Evolutionary conservation across 192 early-diverging fungal genomes (phyloP).

Genomic region (Coemansia sp.): DNA sequence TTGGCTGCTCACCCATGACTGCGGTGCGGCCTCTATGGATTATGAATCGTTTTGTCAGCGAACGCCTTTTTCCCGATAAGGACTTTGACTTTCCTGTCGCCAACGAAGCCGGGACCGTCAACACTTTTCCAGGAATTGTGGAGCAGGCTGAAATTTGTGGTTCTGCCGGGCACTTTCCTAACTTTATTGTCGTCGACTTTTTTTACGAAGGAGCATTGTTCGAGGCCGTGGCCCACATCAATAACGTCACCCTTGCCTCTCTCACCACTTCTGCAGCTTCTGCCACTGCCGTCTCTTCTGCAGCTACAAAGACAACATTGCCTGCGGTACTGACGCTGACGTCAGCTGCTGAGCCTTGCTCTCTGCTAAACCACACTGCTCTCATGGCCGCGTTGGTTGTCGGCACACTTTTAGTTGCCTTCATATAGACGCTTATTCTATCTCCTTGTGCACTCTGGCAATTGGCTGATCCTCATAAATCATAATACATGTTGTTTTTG

Average conservation of each 20-base stretch:
- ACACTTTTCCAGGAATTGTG: constrained; percentile 49
- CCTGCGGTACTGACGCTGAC: too few relatives aligned
- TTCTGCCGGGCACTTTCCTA: constrained; percentile 49
- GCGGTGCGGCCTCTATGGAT: constrained; percentile 55
- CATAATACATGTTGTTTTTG: too few relatives aligned
- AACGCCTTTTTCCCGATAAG: constrained; percentile 28
- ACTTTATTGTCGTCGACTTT: constrained; percentile 71
- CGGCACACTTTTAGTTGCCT: too few relatives aligned
- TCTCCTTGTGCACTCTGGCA: too few relatives aligned
- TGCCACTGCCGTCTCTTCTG: constrained; percentile 5
- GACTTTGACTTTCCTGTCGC: constrained; percentile 54
- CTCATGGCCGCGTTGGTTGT: too few relatives aligned
- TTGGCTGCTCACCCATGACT: constrained; percentile 48
- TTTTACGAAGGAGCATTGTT: constrained; percentile 60
- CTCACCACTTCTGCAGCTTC: too few relatives aligned
- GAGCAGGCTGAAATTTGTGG: constrained; percentile 57
- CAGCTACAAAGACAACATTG: too few relatives aligned
- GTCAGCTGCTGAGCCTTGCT: too few relatives aligned
- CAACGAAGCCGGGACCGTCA: constrained; percentile 51
- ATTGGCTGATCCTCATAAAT: too few relatives aligned
- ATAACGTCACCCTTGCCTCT: constrained; percentile 50
- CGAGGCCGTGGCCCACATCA: constrained; percentile 51
- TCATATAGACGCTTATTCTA: too few relatives aligned
- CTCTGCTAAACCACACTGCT: too few relatives aligned
- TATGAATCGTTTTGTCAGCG: constrained; percentile 72